phyloP scores from a whole-genome alignment of 1,284 basidiomycete genomes.

The Afroboletus lepidellus region DNA sequence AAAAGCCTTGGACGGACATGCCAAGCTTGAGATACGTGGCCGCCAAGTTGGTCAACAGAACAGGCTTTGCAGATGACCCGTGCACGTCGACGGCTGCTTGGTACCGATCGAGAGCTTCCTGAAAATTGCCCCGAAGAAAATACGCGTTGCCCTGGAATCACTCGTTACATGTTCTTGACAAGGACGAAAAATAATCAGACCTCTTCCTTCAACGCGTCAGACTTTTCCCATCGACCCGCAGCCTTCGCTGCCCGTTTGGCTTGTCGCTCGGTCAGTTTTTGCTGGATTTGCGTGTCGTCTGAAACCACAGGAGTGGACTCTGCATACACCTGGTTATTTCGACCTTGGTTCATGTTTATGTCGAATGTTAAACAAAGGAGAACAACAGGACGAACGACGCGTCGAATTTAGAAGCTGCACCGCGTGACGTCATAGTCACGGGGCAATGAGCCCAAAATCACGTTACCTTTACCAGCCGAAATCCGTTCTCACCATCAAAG shows the following conservation, averaged over 20 bases:
- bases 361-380: neutral
- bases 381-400: too few species aligned
- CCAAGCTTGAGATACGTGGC: conserved; percentile 19
- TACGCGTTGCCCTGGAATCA: conserved; percentile 12
- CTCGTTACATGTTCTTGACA: neutral
- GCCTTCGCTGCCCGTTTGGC: conserved; percentile 19
- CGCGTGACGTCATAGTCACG: too few species aligned
- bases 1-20: conserved; percentile 7
- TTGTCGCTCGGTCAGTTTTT: conserved; percentile 8
- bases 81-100: conserved; percentile 18
- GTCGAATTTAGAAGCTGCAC: too few species aligned
- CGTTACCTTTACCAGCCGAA: too few species aligned
- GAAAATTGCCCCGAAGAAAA: conserved; percentile 13
- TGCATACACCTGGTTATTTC: neutral
- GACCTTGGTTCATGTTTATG: neutral
- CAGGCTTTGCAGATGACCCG: conserved; percentile 6
- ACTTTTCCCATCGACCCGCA: conserved; percentile 13
- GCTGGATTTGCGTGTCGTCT: neutral
- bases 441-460: too few species aligned
- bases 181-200: neutral
- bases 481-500: too few species aligned
- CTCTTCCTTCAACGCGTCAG: conserved; percentile 22
- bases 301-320: neutral
- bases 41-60: conserved; percentile 20
- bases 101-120: conserved; percentile 12